A percentile compares a stretch with the other conserved stretches of the same genome.
These are phyloP conservation scores for Tuctoria greenei DNA, from an alignment of 176 grass and related monocot species.

Conservation along the genomic window DNA sequence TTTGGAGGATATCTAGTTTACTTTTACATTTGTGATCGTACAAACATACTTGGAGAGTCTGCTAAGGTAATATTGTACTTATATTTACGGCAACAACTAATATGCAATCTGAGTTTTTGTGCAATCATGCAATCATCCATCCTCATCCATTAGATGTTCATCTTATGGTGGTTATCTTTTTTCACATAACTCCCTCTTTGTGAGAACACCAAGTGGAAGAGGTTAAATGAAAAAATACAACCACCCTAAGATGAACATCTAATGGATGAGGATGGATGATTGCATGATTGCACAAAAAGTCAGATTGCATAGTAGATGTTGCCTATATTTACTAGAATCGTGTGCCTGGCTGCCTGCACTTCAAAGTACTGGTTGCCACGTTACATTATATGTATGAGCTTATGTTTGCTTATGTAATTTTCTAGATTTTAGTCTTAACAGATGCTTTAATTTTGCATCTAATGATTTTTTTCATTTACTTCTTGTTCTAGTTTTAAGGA, in stretches of 20 bases:
- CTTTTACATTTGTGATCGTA: conserved; percentile 91
- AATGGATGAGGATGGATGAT: too few species aligned
- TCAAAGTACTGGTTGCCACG: neutral
- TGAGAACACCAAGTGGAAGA: too few species aligned
- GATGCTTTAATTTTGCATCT: neutral
- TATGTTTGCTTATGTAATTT: neutral
- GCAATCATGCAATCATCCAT: too few species aligned
- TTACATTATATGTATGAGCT: neutral
- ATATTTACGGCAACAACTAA: too few species aligned
- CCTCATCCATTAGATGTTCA: too few species aligned
- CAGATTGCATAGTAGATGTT: too few species aligned
- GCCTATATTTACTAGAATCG: conserved; percentile 17
- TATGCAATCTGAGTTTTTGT: too few species aligned
- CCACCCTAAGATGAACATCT: too few species aligned
- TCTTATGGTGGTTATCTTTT: too few species aligned
- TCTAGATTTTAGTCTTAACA: neutral
- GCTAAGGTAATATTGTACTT: conserved; percentile 62
- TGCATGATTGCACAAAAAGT: too few species aligned
- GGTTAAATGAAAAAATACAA: too few species aligned
- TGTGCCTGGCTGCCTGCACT: neutral
- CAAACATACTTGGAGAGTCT: conserved; percentile 85
- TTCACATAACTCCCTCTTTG: too few species aligned
- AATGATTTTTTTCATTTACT: neutral
- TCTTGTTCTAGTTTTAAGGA: neutral
- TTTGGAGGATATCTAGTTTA: conserved; percentile 85